Evolutionary conservation across 208 protist species (phyloP).

Genomic region (Leishmania braziliensis): DNA sequence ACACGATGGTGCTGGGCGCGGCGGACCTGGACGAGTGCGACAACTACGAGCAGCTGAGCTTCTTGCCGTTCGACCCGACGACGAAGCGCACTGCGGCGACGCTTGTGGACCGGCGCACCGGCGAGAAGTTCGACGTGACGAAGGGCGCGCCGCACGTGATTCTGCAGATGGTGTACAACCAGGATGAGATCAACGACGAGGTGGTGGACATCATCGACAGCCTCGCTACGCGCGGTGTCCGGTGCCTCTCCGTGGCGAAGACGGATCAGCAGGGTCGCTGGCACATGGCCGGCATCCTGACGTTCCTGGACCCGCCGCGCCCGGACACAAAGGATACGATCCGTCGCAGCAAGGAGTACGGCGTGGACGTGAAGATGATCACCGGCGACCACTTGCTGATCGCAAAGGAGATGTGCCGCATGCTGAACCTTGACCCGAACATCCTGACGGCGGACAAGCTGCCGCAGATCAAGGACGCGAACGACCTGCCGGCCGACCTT

Average conservation of each 20-base stretch:
- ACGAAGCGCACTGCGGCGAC: slow-evolving; percentile 5
- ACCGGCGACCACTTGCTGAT: slow-evolving; percentile 94
- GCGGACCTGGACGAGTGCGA: slow-evolving; percentile 81
- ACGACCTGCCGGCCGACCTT: slow-evolving; percentile 60
- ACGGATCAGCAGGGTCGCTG: slow-evolving; percentile 64
- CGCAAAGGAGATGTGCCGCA: slow-evolving; percentile 92
- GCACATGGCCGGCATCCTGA: slow-evolving; percentile 88
- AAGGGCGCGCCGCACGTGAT: slow-evolving; percentile 92
- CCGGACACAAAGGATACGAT: slow-evolving; percentile 92
- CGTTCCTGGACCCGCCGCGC: slow-evolving; percentile 92
- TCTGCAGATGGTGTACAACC: slow-evolving; percentile 74
- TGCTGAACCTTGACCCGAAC: slow-evolving; percentile 92
- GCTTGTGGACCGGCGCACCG: too few species aligned
- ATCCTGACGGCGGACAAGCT: slow-evolving; percentile 81
- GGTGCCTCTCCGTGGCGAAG: slow-evolving; percentile 72
- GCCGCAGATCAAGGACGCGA: slow-evolving; percentile 64
- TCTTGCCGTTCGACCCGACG: slow-evolving; percentile 34
- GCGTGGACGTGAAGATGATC: slow-evolving; percentile 96
- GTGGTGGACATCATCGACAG: slow-evolving; percentile 78
- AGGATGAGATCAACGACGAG: slow-evolving; percentile 72
- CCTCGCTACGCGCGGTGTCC: slow-evolving; percentile 67
- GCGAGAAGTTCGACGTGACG: slow-evolving; percentile 77
- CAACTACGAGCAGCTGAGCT: slow-evolving; percentile 79
- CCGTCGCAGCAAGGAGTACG: slow-evolving; percentile 75
- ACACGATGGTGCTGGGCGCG: slow-evolving; percentile 86